Evolutionary conservation across 805 yeast genomes (phyloP).

Genomic region (Ogataea kodamae): DNA sequence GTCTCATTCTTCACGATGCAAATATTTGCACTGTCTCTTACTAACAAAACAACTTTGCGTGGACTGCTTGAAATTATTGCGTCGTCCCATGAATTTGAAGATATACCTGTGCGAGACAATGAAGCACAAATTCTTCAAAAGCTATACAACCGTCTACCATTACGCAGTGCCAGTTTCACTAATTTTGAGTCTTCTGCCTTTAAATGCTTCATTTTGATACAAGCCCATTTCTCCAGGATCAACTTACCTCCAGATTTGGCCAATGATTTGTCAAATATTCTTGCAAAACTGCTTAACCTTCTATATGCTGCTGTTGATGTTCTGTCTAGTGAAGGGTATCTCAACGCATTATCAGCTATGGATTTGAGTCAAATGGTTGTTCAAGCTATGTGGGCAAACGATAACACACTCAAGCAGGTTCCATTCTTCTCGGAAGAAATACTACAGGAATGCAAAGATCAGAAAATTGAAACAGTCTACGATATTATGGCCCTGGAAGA

Average conservation of each 20-base stretch:
- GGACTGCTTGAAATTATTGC: conserved; percentile 63
- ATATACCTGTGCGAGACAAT: conserved; percentile 55
- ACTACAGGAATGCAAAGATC: conserved; percentile 50
- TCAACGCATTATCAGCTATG: conserved; percentile 78
- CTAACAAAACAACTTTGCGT: conserved; percentile 53
- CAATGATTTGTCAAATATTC: conserved; percentile 51
- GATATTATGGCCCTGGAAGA: conserved; percentile 76
- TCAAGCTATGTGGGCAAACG: conserved; percentile 83
- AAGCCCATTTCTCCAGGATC: conserved; percentile 75
- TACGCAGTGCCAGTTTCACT: conserved; percentile 41
- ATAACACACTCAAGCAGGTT: conserved; percentile 73
- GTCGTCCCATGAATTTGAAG: conserved; percentile 69
- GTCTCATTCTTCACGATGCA: conserved; percentile 66
- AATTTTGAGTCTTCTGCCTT: conserved; percentile 50
- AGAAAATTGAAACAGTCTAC: conserved; percentile 64
- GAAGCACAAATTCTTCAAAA: conserved; percentile 50
- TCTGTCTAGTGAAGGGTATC: conserved; percentile 72
- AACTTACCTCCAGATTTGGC: conserved; percentile 58
- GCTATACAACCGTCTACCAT: conserved; percentile 59
- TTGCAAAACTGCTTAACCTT: conserved; percentile 47
- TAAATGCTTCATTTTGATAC: conserved; percentile 73
- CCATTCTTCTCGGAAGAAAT: conserved; percentile 59
- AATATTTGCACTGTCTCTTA: conserved; percentile 48
- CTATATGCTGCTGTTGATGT: conserved; percentile 71
- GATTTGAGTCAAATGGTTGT: conserved; percentile 84